These are phyloP conservation scores for Saturnispora besseyi DNA, from an alignment of 805 yeast genomes.

Conservation along the genomic window DNA sequence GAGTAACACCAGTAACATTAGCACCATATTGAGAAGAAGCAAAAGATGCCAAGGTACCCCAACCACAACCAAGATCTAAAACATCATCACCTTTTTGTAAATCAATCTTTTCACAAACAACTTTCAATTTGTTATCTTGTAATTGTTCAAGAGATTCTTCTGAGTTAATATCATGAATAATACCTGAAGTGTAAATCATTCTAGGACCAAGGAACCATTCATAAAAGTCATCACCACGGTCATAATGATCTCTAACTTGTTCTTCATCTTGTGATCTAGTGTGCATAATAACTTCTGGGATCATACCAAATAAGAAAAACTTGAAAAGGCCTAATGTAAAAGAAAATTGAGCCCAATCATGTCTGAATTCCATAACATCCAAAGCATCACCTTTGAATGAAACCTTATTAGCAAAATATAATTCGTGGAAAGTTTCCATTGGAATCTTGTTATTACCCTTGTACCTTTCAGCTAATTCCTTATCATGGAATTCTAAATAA, in stretches of 20 bases:
- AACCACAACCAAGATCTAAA: slow-evolving; percentile 88
- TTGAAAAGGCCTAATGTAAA: slow-evolving; percentile 72
- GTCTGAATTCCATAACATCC: slow-evolving; percentile 77
- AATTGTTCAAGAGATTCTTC: slow-evolving; percentile 71
- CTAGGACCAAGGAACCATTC: slow-evolving; percentile 91
- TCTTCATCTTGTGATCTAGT: slow-evolving; percentile 92
- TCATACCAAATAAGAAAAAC: slow-evolving; percentile 77
- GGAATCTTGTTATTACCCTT: slow-evolving; percentile 72
- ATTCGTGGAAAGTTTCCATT: slow-evolving; percentile 85
- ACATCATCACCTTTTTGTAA: slow-evolving; percentile 63
- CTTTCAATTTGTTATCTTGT: slow-evolving; percentile 83
- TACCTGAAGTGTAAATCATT: slow-evolving; percentile 88
- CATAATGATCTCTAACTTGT: slow-evolving; percentile 92
- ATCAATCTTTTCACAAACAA: slow-evolving; percentile 80
- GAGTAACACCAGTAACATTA: slow-evolving; percentile 77
- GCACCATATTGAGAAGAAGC: slow-evolving; percentile 82
- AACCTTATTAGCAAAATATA: slow-evolving; percentile 76
- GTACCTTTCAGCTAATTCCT: slow-evolving; percentile 58
- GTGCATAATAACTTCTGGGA: slow-evolving; percentile 89
- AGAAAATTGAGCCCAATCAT: slow-evolving; percentile 81
- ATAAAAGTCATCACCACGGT: slow-evolving; percentile 93
- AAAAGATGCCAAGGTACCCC: slow-evolving; percentile 88
- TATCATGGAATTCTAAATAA: slow-evolving; percentile 76
- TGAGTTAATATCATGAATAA: slow-evolving; percentile 57
- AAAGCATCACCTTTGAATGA: slow-evolving; percentile 81